Evolutionary conservation across 2,329 filamentous ascomycete genomes (phyloP).

Genomic region (Penicillium sp.): DNA sequence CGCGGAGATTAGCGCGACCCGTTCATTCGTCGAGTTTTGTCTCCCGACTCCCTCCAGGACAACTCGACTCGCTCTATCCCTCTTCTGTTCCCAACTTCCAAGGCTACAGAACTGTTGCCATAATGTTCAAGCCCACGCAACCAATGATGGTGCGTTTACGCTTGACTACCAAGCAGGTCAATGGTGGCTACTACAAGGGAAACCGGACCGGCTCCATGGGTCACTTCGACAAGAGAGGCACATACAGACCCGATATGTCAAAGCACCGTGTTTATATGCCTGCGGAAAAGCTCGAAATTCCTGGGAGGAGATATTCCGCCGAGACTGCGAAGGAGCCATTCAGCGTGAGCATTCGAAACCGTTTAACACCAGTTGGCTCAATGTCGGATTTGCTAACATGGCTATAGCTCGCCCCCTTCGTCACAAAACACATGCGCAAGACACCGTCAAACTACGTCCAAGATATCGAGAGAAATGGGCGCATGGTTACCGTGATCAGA

Average conservation of each 20-base stretch:
- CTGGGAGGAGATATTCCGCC: neutral
- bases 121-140: conserved; percentile 45
- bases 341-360: conserved; percentile 12
- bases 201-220: conserved; percentile 87
- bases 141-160: conserved; percentile 68
- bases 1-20: conserved; percentile 31
- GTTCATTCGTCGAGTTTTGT: conserved; percentile 20
- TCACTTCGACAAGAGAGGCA: conserved; percentile 60
- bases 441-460: conserved; percentile 25
- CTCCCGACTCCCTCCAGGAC: conserved; percentile 6
- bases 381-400: conserved; percentile 8
- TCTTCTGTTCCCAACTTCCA: neutral
- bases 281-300: conserved; percentile 4
- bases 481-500: conserved; percentile 25
- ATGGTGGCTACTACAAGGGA: conserved; percentile 96
- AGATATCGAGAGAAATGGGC: conserved; percentile 29
- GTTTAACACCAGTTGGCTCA: neutral
- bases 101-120: conserved; percentile 11
- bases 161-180: conserved; percentile 89
- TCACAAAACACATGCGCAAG: conserved; percentile 40
- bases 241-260: conserved; percentile 74
- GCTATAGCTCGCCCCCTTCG: conserved; percentile 45
- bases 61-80: conserved; percentile 21
- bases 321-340: conserved; percentile 5
- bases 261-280: conserved; percentile 85